Evolutionary conservation across 2,329 filamentous ascomycete genomes (phyloP).

Genomic region (Alternaria sp.): DNA sequence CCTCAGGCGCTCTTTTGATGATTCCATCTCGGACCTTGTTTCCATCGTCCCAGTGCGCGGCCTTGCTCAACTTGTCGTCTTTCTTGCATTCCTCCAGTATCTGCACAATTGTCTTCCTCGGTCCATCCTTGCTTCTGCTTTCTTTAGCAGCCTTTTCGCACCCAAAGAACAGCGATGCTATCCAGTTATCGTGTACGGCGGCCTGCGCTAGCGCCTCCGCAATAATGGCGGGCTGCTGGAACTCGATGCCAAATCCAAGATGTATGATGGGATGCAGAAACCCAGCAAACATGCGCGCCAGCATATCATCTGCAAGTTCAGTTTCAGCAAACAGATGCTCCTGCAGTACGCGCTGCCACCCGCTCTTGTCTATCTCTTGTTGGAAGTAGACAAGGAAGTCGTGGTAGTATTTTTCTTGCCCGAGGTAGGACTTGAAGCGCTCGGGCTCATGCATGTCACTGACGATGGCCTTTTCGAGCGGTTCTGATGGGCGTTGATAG

Average conservation of each 20-base stretch:
- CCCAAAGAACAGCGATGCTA: slow-evolving; percentile 61
- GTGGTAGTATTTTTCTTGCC: slow-evolving; percentile 69
- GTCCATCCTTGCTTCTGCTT: slow-evolving; percentile 18
- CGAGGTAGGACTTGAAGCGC: slow-evolving; percentile 66
- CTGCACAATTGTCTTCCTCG: slow-evolving; percentile 56
- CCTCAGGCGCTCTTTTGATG: slow-evolving; percentile 65
- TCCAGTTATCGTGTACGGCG: slow-evolving; percentile 69
- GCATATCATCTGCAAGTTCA: slow-evolving; percentile 70
- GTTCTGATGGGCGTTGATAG: slow-evolving; percentile 68
- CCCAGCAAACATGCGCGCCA: slow-evolving; percentile 71
- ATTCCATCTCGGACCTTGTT: slow-evolving; percentile 76
- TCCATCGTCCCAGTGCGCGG: slow-evolving; percentile 60
- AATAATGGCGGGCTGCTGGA: slow-evolving; percentile 79
- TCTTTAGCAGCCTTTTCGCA: slow-evolving; percentile 58
- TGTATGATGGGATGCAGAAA: slow-evolving; percentile 84
- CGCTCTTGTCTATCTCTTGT: slow-evolving; percentile 69
- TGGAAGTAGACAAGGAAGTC: slow-evolving; percentile 82
- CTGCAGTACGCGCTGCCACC: slow-evolving; percentile 67
- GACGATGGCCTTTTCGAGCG: slow-evolving; percentile 59
- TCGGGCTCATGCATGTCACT: slow-evolving; percentile 64
- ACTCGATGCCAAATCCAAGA: slow-evolving; percentile 84
- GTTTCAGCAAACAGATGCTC: slow-evolving; percentile 74
- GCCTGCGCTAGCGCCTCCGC: slow-evolving; percentile 81
- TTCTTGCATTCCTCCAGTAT: slow-evolving; percentile 67
- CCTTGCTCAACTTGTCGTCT: slow-evolving; percentile 63